Evolutionary conservation across 306 rosid species (phyloP).

Genomic region (Gillenia trifoliata): DNA sequence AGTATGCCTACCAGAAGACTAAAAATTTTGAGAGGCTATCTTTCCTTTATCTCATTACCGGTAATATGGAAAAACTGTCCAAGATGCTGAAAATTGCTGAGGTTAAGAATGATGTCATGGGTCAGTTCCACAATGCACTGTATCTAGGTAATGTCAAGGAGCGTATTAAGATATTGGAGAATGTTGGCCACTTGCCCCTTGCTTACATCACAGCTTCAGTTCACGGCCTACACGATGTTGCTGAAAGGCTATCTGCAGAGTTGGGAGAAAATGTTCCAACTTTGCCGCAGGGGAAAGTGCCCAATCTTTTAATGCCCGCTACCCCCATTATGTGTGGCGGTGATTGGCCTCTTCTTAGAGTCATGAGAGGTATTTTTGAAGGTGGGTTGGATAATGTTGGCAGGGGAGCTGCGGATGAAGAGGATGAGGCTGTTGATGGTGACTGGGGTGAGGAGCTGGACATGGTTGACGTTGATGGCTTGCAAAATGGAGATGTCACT

Average conservation of each 20-base stretch:
- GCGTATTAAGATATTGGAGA: conserved; percentile 84
- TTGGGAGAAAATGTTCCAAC: conserved; percentile 75
- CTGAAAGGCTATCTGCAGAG: conserved; percentile 75
- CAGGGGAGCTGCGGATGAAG: conserved; percentile 52
- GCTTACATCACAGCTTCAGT: conserved; percentile 76
- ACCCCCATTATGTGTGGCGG: conserved; percentile 66
- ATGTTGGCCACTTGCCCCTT: conserved; percentile 81
- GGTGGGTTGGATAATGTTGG: conserved; percentile 61
- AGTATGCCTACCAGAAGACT: conserved; percentile 94
- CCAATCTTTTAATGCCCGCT: conserved; percentile 73
- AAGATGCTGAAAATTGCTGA: conserved; percentile 97
- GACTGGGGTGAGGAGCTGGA: conserved; percentile 81
- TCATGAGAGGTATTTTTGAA: conserved; percentile 76
- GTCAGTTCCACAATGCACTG: conserved; percentile 89
- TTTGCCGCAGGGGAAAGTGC: conserved; percentile 63
- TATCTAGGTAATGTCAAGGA: conserved; percentile 78
- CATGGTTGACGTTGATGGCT: conserved; percentile 58
- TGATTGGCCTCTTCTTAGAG: conserved; percentile 97
- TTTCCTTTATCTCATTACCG: conserved; percentile 81
- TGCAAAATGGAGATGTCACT: conserved; percentile 61
- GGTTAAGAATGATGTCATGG: conserved; percentile 95
- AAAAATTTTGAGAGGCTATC: conserved; percentile 91
- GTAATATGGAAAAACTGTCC: conserved; percentile 73
- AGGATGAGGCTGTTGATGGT: conserved; percentile 65
- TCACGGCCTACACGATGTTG: conserved; percentile 77